These are phyloP conservation scores for Pseudonitzschia multistriata DNA, from an alignment of 108 stramenopile genomes.

Conservation along the genomic window DNA sequence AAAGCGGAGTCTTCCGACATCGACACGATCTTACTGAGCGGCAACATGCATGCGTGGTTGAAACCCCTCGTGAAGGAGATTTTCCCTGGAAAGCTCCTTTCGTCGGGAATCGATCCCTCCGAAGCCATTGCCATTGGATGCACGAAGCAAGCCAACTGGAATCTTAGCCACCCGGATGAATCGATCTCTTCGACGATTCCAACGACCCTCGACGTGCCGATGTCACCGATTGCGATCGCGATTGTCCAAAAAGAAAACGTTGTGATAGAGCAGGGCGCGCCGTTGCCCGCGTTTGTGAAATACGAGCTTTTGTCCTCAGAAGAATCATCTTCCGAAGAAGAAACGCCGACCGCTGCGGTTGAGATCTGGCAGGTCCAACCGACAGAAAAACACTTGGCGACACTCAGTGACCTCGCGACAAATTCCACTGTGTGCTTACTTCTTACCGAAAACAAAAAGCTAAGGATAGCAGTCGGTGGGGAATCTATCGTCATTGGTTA, in stretches of 20 bases:
- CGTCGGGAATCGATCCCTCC: slow-evolving; percentile 47
- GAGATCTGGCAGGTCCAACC: slow-evolving; percentile 30
- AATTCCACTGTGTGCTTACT: slow-evolving; percentile 22
- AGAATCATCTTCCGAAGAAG: slow-evolving; percentile 2
- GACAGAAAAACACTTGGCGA: slow-evolving; percentile 27
- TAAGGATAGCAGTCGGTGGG: slow-evolving; percentile 30
- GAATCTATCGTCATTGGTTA: slow-evolving; percentile 36
- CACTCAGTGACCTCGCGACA: slow-evolving; percentile 14
- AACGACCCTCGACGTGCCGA: slow-evolving; percentile 4
- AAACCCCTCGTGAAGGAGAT: slow-evolving; percentile 46
- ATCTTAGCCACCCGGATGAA: slow-evolving; percentile 24
- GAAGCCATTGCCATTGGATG: slow-evolving; percentile 79
- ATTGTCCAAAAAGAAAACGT: slow-evolving; percentile 4
- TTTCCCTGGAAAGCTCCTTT: slow-evolving; percentile 45
- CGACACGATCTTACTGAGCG: slow-evolving; percentile 62
- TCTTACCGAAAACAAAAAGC: slow-evolving; percentile 26
- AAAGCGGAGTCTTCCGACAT: neutral
- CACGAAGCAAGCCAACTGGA: slow-evolving; percentile 60
- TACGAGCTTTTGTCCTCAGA: neutral
- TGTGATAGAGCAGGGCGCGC: slow-evolving; percentile 33
- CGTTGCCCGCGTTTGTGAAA: slow-evolving; percentile 27
- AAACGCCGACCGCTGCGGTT: neutral
- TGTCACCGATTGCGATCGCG: slow-evolving; percentile 22
- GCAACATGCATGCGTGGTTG: slow-evolving; percentile 57
- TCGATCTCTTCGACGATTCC: slow-evolving; percentile 1